Conservation (phyloP, 2,329 filamentous ascomycete genomes). For the Dothistroma pini region DNA sequence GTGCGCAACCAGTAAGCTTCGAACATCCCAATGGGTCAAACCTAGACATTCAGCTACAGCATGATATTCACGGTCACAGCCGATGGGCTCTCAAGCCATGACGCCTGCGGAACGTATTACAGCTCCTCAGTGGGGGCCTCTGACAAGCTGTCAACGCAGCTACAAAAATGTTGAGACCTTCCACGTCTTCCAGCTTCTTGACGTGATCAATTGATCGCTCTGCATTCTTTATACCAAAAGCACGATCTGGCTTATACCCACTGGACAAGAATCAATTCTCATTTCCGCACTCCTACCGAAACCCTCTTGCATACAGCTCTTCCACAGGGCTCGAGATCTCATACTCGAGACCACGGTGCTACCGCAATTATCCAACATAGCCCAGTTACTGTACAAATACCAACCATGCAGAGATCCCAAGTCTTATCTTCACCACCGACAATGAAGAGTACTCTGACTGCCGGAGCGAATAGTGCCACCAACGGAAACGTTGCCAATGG, state of each 20-base stretch:
- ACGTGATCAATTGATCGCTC: background rate
- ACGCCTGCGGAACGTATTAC: background rate
- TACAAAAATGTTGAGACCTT: background rate
- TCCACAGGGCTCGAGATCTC: background rate
- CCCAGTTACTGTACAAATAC: background rate
- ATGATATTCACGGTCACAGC: background rate
- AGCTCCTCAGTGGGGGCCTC: background rate
- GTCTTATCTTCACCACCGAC: constrained; percentile 1
- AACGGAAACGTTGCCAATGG: constrained; percentile 1
- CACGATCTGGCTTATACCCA: background rate
- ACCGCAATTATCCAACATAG: no score
- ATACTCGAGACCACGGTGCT: background rate
- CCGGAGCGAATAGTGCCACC: constrained; percentile 9
- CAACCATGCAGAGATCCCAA: constrained; percentile 12
- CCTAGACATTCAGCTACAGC: background rate
- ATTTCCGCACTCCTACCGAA: background rate
- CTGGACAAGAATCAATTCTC: background rate
- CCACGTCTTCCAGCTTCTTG: background rate
- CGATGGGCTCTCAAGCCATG: background rate
- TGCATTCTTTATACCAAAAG: background rate
- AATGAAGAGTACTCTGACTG: constrained; percentile 5
- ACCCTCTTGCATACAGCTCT: background rate
- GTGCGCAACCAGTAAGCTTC: background rate
- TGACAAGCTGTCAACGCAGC: background rate
- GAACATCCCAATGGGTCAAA: background rate